Base-by-base conservation (phyloP, 2,329 filamentous ascomycete species). In the Catunica adiposa region DNA sequence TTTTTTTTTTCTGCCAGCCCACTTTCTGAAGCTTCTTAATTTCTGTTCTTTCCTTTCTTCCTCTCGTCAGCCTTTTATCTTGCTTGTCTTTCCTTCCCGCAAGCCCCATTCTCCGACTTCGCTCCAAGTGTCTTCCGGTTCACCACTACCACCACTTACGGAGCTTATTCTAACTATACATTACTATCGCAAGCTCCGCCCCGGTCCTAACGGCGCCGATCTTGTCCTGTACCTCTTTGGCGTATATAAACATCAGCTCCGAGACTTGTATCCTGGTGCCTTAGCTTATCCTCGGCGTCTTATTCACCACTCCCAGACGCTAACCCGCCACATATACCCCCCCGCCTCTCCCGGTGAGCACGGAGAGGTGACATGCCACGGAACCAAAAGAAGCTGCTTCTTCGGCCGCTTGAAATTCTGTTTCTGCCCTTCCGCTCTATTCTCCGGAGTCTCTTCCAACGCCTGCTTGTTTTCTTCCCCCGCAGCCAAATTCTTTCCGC, bases 361-460 rank as follows among this genome's bases (percentile, higher is more conserved):
- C 31, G 50, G 51, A 57, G 51, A 50, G 38, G 57, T 51, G 57
- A 56, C 20, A 58, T 58, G 57, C 54, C 57, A 51, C 54, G 31
- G 51, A 53, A 53, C 46, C 57, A 53, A 40, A 47, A 53, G 54
- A 38, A 62, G 58, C 59, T 64, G 61, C 61, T 66, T 34, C 57
- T 61, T 52, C 62, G 62, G 61, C 65, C 66, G 59, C 56, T 67
- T 63, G 61, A 65, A 57, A 59, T 62, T 56, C 59, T 65, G 47
- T 60, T 63, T 55, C 58, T 58, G 48, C 63, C 63, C 40, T 61
- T 67, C 55, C 63, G 60, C 53, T 62, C 56, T 57, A 62, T 64
- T 59, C 56, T 66, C 31, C 56, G 48, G 6, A 51, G 56, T 22
- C 44, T 60, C 51, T 57, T 57, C 53, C 40, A 40, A 47, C 55